Evolutionary conservation across 306 rosid species (phyloP).

Genomic region (Cyamopsis tetragonoloba): DNA sequence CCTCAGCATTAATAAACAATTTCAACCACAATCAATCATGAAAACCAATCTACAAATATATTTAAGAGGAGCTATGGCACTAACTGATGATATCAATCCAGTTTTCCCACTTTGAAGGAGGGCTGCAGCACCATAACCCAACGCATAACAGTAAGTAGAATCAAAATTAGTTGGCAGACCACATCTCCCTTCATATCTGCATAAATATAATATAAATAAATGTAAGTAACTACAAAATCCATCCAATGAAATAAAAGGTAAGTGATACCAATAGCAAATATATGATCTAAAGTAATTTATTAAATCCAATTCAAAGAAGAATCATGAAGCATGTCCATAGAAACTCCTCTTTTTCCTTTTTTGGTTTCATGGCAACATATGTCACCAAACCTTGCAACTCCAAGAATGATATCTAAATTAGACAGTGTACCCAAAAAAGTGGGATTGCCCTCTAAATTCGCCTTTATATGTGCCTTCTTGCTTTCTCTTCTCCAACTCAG

Average conservation of each 20-base stretch:
- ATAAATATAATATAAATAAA: conserved; percentile 16
- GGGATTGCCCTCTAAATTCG: conserved; percentile 79
- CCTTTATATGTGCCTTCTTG: conserved; percentile 63
- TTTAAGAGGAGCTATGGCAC: conserved; percentile 27
- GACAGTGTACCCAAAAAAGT: conserved; percentile 86
- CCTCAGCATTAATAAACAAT: conserved; percentile 1
- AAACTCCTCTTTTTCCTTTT: background rate
- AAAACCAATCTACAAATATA: conserved; percentile 17
- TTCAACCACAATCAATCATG: conserved; percentile 10
- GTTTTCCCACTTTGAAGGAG: conserved; percentile 89
- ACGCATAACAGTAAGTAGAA: conserved; percentile 86
- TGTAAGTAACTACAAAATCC: conserved; percentile 18
- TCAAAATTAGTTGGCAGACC: conserved; percentile 98
- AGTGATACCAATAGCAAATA: background rate
- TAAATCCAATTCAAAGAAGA: background rate
- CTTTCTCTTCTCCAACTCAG: conserved; percentile 87
- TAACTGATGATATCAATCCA: conserved; percentile 92
- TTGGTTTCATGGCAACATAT: background rate
- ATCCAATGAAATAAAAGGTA: background rate
- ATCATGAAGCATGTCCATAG: background rate
- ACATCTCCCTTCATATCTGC: conserved; percentile 96
- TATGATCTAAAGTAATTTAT: background rate
- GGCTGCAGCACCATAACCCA: conserved; percentile 95
- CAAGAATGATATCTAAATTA: conserved; percentile 5
- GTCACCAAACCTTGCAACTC: conserved; percentile 17